A percentile compares a stretch with the other conserved stretches of the same genome.
These are phyloP conservation scores for Syzygium malaccense DNA, from an alignment of 441 rosid species.

Conservation along the genomic window DNA sequence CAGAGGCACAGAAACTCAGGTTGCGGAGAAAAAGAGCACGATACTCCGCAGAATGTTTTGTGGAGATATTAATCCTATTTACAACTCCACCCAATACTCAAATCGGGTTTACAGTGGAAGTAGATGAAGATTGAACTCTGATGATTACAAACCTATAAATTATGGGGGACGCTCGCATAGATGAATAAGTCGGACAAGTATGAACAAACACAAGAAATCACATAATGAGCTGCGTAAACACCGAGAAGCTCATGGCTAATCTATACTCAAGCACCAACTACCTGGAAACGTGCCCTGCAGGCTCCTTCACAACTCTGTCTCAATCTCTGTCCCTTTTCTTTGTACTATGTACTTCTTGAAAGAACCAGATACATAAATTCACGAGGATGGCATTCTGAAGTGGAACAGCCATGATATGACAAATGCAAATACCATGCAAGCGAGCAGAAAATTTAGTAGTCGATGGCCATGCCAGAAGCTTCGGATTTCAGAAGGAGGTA, in stretches of 20 bases:
- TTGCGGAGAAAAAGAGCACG: background rate
- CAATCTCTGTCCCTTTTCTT: background rate
- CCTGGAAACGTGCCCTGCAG: background rate
- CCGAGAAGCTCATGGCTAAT: background rate
- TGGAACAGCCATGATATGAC: constrained; percentile 68
- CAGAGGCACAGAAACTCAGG: background rate
- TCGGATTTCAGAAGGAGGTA: constrained; percentile 30
- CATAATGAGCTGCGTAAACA: background rate
- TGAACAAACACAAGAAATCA: background rate
- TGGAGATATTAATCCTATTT: background rate
- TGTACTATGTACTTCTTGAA: background rate
- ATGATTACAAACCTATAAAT: background rate
- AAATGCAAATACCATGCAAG: constrained; percentile 72
- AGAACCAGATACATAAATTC: background rate
- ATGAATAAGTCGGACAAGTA: background rate
- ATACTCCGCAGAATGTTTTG: background rate
- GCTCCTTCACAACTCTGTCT: background rate
- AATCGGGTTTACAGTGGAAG: background rate
- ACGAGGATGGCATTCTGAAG: constrained; percentile 37
- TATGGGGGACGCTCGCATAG: background rate
- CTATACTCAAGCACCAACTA: background rate
- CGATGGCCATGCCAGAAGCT: constrained; percentile 61
- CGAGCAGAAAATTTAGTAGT: constrained; percentile 55
- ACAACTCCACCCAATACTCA: background rate
- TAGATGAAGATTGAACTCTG: background rate